Base-by-base conservation (phyloP, 1,139 yeast genomes). In the Meyerozyma elateridarum region DNA sequence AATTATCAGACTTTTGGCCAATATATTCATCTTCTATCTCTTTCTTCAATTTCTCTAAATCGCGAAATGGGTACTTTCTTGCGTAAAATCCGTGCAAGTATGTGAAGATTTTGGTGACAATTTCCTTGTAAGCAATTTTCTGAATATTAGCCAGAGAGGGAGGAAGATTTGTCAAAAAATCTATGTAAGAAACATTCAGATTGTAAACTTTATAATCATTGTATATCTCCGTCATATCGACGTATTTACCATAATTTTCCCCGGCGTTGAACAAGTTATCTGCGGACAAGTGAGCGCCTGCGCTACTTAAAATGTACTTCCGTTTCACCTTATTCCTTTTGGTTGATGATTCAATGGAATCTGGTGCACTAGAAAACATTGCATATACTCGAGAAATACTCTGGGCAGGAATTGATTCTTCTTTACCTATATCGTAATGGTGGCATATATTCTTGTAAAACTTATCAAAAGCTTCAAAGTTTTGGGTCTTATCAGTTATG, bases 161-260 rank as follows among this genome's bases (percentile, higher is more conserved):
- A n/a, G n/a, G n/a, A n/a, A n/a, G n/a, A 2, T 2, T 12, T 9
- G 17, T 9, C 27, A 24, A 20, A 11, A 32, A 17, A 8, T 25
- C 22, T 24, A 9, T 14, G 27, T 24, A 24, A 11, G 27, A 24
- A n/a, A 3, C 11, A 6, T 54, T 52, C n/a, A n/a, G n/a, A n/a
- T n/a, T 2, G 61, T 54, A 5, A 80, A 54, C 31, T 70, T 73
- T 49, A 71, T 79, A 84, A 17, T 41, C 44, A 21, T 66, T 69
- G 51, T 79, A 79, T 33, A 69, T 61, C 2, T 48, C 42, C 7
- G 63, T 52, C 36, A 89, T 59, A 44, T 85, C 91, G 16, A 89
- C 41, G 42, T 56, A 75, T 42, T 70, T 70, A 0, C 96, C 96
- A 49, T 68, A 74, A 15, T 57, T 54, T 49, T 88, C 96, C 24